These are phyloP conservation scores for Ogataea paraovalis DNA, from an alignment of 805 yeast genomes.

Conservation along the genomic window DNA sequence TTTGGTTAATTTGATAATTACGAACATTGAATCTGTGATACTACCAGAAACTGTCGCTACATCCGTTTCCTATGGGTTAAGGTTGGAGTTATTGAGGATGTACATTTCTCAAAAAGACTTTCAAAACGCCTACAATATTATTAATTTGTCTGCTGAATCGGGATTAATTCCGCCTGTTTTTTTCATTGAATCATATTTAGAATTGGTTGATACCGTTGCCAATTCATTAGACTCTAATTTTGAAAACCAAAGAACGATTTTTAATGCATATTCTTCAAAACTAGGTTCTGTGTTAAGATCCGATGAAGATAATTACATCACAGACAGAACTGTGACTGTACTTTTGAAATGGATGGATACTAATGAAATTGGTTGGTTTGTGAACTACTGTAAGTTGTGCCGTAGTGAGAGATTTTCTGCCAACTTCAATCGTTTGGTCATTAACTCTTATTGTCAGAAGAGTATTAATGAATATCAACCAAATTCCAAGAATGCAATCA, in stretches of 20 bases:
- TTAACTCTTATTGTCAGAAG: neutral
- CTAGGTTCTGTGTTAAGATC: conserved; percentile 9
- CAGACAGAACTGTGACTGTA: conserved; percentile 2
- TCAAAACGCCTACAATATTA: conserved; percentile 12
- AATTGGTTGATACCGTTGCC: conserved; percentile 12
- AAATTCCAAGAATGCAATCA: neutral
- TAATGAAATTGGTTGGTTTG: conserved; percentile 18
- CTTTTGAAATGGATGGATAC: conserved; percentile 17
- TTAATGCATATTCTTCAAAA: conserved; percentile 22
- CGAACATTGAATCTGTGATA: conserved; percentile 4
- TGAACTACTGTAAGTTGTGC: conserved; percentile 18
- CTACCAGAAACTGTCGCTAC: neutral
- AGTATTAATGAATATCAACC: neutral
- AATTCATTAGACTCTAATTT: conserved; percentile 11
- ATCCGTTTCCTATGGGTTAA: conserved; percentile 5
- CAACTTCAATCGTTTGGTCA: neutral
- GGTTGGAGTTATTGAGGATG: conserved; percentile 11
- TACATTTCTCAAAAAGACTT: conserved; percentile 15
- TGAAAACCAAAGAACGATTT: conserved; percentile 18
- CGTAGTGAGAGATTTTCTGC: neutral
- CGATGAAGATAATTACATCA: conserved; percentile 8
- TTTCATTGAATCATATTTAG: conserved; percentile 14
- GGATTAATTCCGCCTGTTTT: conserved; percentile 12
- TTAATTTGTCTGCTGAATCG: conserved; percentile 10
- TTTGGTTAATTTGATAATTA: conserved; percentile 4